These are phyloP conservation scores for Periconia digitata DNA, from an alignment of 2,329 filamentous ascomycete species.

Conservation along the genomic window DNA sequence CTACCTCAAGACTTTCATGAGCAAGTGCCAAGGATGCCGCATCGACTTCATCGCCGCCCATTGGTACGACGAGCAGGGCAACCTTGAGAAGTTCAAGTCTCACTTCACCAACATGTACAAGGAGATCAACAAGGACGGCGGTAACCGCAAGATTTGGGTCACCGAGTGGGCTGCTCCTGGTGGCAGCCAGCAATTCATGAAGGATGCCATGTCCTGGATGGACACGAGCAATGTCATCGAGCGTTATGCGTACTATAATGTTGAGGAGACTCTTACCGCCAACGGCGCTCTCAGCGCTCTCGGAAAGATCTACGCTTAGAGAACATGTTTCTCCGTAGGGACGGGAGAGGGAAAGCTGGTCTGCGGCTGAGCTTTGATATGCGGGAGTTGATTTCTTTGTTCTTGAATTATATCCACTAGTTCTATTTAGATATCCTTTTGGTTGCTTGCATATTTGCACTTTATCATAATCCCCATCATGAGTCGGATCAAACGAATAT, in stretches of 20 bases:
- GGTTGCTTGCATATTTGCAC: too few relatives aligned
- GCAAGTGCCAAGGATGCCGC: conserved; percentile 27
- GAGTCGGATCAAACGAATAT: background rate
- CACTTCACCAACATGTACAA: conserved; percentile 41
- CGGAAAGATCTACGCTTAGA: conserved; percentile 18
- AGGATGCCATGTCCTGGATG: conserved; percentile 38
- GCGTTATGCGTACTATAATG: conserved; percentile 37
- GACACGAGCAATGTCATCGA: conserved; percentile 34
- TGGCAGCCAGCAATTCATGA: conserved; percentile 33
- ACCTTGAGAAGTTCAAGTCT: conserved; percentile 36
- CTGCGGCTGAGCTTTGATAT: background rate
- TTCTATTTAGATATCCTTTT: background rate
- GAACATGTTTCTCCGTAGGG: background rate
- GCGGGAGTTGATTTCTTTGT: background rate
- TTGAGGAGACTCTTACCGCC: conserved; percentile 21
- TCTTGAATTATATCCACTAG: background rate
- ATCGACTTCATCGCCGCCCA: conserved; percentile 42
- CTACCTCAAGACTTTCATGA: conserved; percentile 35
- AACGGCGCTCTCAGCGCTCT: conserved; percentile 22
- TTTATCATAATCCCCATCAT: too few relatives aligned
- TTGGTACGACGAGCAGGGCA: conserved; percentile 38
- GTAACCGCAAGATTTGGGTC: conserved; percentile 32
- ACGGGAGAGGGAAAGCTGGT: background rate
- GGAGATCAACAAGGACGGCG: conserved; percentile 25
- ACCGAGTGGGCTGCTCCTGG: conserved; percentile 37